These are phyloP conservation scores for Metarhizium brunneum DNA, from an alignment of 2,329 filamentous ascomycete species.

Conservation along the genomic window DNA sequence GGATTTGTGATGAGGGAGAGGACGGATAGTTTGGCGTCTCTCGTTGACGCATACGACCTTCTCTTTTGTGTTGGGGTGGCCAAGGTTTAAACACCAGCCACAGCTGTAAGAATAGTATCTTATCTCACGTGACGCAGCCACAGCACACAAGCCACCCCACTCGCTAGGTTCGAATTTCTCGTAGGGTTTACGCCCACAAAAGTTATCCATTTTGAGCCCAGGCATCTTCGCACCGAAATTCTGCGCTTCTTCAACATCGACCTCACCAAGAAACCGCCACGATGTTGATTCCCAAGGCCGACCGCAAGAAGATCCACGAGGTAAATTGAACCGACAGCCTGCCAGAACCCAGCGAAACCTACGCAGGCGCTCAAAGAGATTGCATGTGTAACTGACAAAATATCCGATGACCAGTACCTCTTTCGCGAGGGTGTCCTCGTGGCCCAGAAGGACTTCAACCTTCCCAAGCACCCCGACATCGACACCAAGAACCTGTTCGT, in stretches of 20 bases:
- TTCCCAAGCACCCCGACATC: slow-evolving; percentile 94
- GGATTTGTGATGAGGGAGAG: background rate
- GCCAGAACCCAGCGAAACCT: background rate
- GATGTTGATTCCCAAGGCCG: slow-evolving; percentile 99
- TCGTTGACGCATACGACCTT: background rate
- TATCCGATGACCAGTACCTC: slow-evolving; percentile 60
- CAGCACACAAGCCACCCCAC: slow-evolving; percentile 23
- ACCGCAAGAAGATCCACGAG: slow-evolving; percentile 99
- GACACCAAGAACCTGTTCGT: slow-evolving; percentile 99
- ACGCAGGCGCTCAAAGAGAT: slow-evolving; percentile 5
- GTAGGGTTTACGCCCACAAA: slow-evolving; percentile 37
- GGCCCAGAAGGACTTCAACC: slow-evolving; percentile 99
- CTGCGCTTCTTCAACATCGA: slow-evolving; percentile 42
- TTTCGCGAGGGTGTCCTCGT: slow-evolving; percentile 91
- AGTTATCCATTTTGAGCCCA: slow-evolving; percentile 34
- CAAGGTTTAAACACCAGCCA: background rate
- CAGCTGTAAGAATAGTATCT: slow-evolving; percentile 1
- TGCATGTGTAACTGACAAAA: slow-evolving; percentile 14
- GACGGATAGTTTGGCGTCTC: background rate
- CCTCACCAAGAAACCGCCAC: slow-evolving; percentile 44
- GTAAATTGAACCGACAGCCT: slow-evolving; percentile 23
- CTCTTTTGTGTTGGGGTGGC: background rate
- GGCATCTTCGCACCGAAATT: slow-evolving; percentile 24
- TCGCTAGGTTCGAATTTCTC: slow-evolving; percentile 24
- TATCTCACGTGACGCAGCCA: slow-evolving; percentile 25